phyloP scores from a whole-genome alignment of 1,139 yeast genomes.

The Taphrina communis region DNA sequence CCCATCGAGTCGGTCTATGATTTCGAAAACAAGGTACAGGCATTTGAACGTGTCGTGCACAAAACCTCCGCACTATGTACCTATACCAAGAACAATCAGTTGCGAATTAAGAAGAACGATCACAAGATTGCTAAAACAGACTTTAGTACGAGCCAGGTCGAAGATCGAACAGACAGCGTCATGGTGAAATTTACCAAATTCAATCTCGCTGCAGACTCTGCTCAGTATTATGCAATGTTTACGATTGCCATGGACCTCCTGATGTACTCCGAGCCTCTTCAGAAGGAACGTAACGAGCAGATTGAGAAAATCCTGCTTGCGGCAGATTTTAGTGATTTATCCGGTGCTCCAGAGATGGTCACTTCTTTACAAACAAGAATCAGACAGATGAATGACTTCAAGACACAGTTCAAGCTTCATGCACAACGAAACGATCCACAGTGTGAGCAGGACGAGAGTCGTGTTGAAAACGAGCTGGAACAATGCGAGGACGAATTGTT shows the following conservation, averaged over 20 bases:
- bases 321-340: constrained; percentile 69
- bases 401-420: constrained; percentile 55
- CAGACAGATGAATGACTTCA: constrained; percentile 56
- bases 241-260: constrained; percentile 69
- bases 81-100: constrained; percentile 68
- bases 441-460: constrained; percentile 49
- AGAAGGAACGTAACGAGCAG: constrained; percentile 63
- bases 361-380: constrained; percentile 64
- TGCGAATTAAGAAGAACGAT: constrained; percentile 56
- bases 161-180: constrained; percentile 55
- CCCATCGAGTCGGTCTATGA: constrained; percentile 74
- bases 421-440: constrained; percentile 50
- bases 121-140: constrained; percentile 39
- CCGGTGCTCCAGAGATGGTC: constrained; percentile 62
- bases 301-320: constrained; percentile 71
- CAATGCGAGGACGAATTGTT: constrained; percentile 59
- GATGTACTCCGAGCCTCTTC: constrained; percentile 68
- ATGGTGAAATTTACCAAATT: constrained; percentile 71
- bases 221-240: constrained; percentile 71
- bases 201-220: constrained; percentile 72
- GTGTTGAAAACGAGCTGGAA: constrained; percentile 45
- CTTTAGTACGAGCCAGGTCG: constrained; percentile 35
- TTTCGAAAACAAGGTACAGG: constrained; percentile 57
- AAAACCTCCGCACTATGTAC: constrained; percentile 68
- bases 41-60: constrained; percentile 65